Base-by-base conservation (phyloP, 345 rosid species). In the Eucalyptus pauciflora region DNA sequence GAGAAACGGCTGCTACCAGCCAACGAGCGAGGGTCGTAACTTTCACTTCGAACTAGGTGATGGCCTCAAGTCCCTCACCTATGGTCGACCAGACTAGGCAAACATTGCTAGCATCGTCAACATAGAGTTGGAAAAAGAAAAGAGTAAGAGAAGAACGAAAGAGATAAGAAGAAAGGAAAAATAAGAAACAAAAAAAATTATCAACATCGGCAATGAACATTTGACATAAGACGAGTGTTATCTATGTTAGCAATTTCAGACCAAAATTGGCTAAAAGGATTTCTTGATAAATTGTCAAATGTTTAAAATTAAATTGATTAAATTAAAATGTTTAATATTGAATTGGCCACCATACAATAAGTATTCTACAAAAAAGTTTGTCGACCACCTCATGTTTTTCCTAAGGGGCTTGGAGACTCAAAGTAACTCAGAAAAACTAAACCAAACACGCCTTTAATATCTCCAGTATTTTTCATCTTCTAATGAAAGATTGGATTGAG, bases 271-370 rank as follows among this genome's bases (percentile, higher is more conserved):
- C 5, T 20, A 8, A 33, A 33, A 33, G 0, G 7, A 71, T 41
- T 69, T 71, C 0, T 18, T 71, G 7, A 0, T 7, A 18, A 71
- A 18, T 17, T 0, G 6, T 37, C 5, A 17, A 5, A 31, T 29
- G 4, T 71, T 33, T 33, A 33, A 0, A 71, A 3, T 0, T 33
- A 33, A 18, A 33, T 33, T 10, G 2, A 4, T 3, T 0, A 33
- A 33, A 71, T 71, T 71, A 10, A 0, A 71, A 18, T 0, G 1
- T 18, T 37, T 71, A 31, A 67, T 1, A 2, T 0, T 17, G 0
- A 8, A 69, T 69, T 33, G 1, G 4, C 1, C 0, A 0, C 4
- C 0, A 0, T 33, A 31, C 0, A 8, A 17, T 69, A 33, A 69
- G 80, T 69, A 7, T 31, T 14, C 7, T 67, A n/a, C 5, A 67